Percentiles rank a stretch among this genome's conserved stretches.
These are phyloP conservation scores for Russula earlei DNA, from an alignment of 768 basidiomycete genomes.

Conservation along the genomic window DNA sequence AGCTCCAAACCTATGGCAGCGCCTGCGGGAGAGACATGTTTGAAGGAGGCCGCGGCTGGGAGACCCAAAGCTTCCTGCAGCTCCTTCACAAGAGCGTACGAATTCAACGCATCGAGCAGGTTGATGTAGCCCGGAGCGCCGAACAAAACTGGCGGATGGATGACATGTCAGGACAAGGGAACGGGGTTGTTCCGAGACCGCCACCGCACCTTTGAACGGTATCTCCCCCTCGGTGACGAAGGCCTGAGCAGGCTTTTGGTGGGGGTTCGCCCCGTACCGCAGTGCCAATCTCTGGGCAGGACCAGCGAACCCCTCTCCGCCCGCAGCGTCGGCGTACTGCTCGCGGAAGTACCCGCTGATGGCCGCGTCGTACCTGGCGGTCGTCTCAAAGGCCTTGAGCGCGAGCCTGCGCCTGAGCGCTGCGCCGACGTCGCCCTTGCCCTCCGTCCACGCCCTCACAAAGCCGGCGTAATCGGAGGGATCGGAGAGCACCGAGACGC, in stretches of 20 bases:
- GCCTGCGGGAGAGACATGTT: constrained; percentile 98
- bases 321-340: constrained; percentile 83
- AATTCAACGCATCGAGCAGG: constrained; percentile 93
- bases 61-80: constrained; percentile 77
- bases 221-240: constrained; percentile 82
- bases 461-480: constrained; percentile 82
- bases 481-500: constrained; percentile 83
- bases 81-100: constrained; percentile 92
- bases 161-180: background rate
- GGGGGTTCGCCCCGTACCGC: constrained; percentile 95
- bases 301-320: constrained; percentile 51
- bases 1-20: constrained; percentile 87
- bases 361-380: constrained; percentile 88
- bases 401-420: constrained; percentile 70
- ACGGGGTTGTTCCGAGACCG: background rate
- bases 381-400: constrained; percentile 96
- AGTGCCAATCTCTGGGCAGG: constrained; percentile 77
- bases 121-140: constrained; percentile 99
- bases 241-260: constrained; percentile 97
- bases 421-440: constrained; percentile 67
- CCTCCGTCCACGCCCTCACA: constrained; percentile 63
- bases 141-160: constrained; percentile 52
- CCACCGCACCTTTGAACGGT: constrained; percentile 76
- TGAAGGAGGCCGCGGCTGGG: constrained; percentile 97
- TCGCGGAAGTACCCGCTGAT: constrained; percentile 96